phyloP scores from a whole-genome alignment of 352 stramenopile species.

The Phytophthora megakarya region DNA sequence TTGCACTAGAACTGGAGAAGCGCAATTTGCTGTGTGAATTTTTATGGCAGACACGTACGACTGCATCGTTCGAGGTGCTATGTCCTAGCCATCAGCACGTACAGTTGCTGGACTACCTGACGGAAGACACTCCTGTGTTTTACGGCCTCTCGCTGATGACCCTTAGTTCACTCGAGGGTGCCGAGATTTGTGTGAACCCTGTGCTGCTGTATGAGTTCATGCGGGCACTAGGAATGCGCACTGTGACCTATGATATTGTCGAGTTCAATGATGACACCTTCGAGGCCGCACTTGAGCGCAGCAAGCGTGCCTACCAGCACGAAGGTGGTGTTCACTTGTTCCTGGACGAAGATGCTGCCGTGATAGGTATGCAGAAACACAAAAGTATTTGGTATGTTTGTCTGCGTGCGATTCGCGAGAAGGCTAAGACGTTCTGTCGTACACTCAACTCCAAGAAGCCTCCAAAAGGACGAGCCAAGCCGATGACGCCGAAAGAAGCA shows the following conservation, averaged over 20 bases:
- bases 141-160: constrained; percentile 74
- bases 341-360: constrained; percentile 51
- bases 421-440: constrained; percentile 69
- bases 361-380: constrained; percentile 88
- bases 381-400: constrained; percentile 88
- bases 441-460: constrained; percentile 39
- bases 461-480: constrained; percentile 22
- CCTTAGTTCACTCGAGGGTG: constrained; percentile 34
- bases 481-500: constrained; percentile 18
- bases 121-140: constrained; percentile 78
- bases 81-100: constrained; percentile 79
- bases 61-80: constrained; percentile 81
- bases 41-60: constrained; percentile 75
- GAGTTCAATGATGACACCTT: constrained; percentile 44
- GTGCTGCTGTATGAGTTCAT: constrained; percentile 72
- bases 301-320: constrained; percentile 62
- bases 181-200: constrained; percentile 80
- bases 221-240: constrained; percentile 56
- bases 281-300: constrained; percentile 39
- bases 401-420: constrained; percentile 86
- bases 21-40: constrained; percentile 66
- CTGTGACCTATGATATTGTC: constrained; percentile 62
- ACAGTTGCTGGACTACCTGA: constrained; percentile 69
- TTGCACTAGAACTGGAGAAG: constrained; percentile 39
- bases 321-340: constrained; percentile 82